These are phyloP conservation scores for Clathrospora elynae DNA, from an alignment of 2,329 filamentous ascomycete genomes.

Conservation along the genomic window DNA sequence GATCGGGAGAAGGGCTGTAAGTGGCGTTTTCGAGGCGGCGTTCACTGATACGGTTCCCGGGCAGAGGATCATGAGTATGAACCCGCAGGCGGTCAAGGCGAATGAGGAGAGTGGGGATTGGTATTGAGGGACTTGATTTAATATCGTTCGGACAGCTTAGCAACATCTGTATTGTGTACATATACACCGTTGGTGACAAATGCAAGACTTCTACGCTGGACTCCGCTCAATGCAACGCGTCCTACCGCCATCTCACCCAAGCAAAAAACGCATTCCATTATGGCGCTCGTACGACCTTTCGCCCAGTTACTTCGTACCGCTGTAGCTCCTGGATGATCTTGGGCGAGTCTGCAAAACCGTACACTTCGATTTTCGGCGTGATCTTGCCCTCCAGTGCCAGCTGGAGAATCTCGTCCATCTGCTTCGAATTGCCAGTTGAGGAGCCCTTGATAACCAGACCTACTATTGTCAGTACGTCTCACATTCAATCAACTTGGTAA, in stretches of 20 bases:
- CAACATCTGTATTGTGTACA: not conserved
- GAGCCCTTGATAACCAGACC: conserved; percentile 54
- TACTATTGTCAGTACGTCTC: conserved; percentile 8
- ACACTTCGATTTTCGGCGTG: conserved; percentile 45
- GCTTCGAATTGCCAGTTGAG: conserved; percentile 52
- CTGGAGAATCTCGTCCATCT: conserved; percentile 55
- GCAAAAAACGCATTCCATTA: conserved; percentile 1
- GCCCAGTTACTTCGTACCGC: conserved; percentile 43
- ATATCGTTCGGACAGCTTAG: no score
- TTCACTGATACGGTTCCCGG: conserved; percentile 62
- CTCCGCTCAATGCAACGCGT: conserved; percentile 3
- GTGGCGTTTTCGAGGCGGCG: conserved; percentile 63
- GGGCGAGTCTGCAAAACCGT: conserved; percentile 44
- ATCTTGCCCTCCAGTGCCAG: conserved; percentile 52
- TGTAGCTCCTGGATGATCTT: conserved; percentile 44
- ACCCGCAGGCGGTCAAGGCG: conserved; percentile 59
- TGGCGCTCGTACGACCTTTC: conserved; percentile 44
- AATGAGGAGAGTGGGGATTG: conserved; percentile 63
- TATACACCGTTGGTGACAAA: not conserved
- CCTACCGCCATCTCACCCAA: not conserved
- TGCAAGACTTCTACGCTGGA: no score
- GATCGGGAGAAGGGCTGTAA: conserved; percentile 61
- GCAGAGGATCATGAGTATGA: conserved; percentile 63
- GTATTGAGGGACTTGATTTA: conserved; percentile 58
- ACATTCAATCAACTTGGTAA: not conserved